phyloP scores from a whole-genome alignment of 805 yeast genomes.

The Tetrapisispora phaffii region DNA sequence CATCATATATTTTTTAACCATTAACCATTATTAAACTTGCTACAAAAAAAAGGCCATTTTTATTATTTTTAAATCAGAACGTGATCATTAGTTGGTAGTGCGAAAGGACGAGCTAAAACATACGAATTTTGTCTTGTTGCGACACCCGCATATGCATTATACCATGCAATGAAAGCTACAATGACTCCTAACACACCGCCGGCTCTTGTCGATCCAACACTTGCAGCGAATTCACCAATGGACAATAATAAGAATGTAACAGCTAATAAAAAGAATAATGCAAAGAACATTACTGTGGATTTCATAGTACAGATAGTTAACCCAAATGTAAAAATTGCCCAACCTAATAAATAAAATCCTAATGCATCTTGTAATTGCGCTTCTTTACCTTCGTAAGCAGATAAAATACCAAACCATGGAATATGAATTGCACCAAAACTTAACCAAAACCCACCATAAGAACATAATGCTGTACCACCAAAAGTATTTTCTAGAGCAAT shows the following conservation, averaged over 20 bases:
- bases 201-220: constrained; percentile 36
- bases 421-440: constrained; percentile 51
- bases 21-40: no score
- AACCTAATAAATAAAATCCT: constrained; percentile 51
- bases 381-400: constrained; percentile 38
- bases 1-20: background rate
- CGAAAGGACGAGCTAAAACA: constrained; percentile 24
- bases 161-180: constrained; percentile 55
- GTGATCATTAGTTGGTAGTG: constrained; percentile 25
- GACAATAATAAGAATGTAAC: constrained; percentile 48
- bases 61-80: background rate
- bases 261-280: constrained; percentile 43
- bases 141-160: constrained; percentile 61
- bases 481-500: constrained; percentile 54
- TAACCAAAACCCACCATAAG: constrained; percentile 66
- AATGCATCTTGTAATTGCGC: constrained; percentile 38
- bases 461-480: constrained; percentile 54
- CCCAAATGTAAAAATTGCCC: constrained; percentile 54
- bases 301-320: constrained; percentile 46
- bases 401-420: constrained; percentile 48
- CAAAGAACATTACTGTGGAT: constrained; percentile 56
- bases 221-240: constrained; percentile 41
- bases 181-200: constrained; percentile 60
- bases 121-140: constrained; percentile 54
- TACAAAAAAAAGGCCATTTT: background rate